These are phyloP conservation scores for Austropuccinia psidii DNA, from an alignment of 1,284 basidiomycete species.

Conservation along the genomic window DNA sequence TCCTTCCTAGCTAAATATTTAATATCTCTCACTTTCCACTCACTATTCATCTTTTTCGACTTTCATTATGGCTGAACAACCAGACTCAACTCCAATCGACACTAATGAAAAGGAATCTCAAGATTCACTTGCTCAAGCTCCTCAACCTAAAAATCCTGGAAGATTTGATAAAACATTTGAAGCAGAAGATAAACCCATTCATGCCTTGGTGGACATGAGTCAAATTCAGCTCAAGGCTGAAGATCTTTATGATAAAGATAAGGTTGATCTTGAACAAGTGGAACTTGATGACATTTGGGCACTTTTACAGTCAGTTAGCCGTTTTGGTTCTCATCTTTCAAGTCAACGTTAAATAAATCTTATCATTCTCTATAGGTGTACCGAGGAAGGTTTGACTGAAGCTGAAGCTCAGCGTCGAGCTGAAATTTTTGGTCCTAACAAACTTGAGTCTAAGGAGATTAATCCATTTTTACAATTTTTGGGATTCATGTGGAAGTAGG, in stretches of 20 bases:
- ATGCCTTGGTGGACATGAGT: constrained; percentile 49
- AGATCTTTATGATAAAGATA: constrained; percentile 95
- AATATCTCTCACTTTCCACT: too few relatives aligned
- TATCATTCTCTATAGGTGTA: constrained; percentile 31
- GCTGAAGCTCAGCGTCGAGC: constrained; percentile 75
- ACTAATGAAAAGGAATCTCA: background rate
- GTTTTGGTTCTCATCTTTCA: background rate
- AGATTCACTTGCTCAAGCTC: background rate
- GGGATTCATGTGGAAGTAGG: constrained; percentile 41
- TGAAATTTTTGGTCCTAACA: constrained; percentile 92
- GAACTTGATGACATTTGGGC: constrained; percentile 95
- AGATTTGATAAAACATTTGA: constrained; percentile 36
- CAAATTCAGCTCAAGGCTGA: constrained; percentile 79
- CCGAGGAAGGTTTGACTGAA: constrained; percentile 59
- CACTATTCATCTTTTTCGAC: too few relatives aligned
- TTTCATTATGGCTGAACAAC: too few relatives aligned
- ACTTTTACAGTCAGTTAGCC: constrained; percentile 68
- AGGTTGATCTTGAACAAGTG: constrained; percentile 95
- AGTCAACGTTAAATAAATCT: background rate
- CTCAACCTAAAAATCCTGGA: constrained; percentile 38
- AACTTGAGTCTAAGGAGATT: constrained; percentile 80
- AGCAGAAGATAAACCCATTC: constrained; percentile 39
- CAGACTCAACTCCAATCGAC: background rate
- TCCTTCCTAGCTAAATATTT: too few relatives aligned
- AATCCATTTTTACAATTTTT: constrained; percentile 66